Evolutionary conservation across 2,329 filamentous ascomycete genomes (phyloP).

Genomic region (Monosporascus cannonballus): DNA sequence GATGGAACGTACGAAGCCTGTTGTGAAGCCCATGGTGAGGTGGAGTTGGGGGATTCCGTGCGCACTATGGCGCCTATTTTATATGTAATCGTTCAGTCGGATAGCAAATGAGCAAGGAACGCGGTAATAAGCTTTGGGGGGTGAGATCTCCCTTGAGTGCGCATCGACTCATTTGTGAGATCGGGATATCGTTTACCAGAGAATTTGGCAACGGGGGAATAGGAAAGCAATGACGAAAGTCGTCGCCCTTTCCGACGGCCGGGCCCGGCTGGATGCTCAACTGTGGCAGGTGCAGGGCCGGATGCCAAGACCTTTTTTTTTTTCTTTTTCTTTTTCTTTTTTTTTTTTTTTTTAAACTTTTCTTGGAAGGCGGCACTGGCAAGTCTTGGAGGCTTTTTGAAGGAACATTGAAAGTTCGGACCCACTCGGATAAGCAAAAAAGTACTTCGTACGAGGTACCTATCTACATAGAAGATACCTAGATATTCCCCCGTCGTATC

Average conservation of each 20-base stretch:
- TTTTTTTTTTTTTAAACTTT: too few species aligned
- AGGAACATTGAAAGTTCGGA: too few species aligned
- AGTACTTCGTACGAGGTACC: too few species aligned
- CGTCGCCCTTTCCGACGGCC: conserved; percentile 7
- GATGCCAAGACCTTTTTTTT: not conserved
- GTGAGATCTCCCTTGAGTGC: not conserved
- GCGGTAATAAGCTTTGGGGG: too few species aligned
- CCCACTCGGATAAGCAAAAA: too few species aligned
- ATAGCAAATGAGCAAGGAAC: too few species aligned
- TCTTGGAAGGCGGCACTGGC: not conserved
- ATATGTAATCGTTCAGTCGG: conserved; percentile 12
- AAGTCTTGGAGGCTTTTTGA: not conserved
- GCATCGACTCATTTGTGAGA: too few species aligned
- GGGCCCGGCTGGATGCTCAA: not conserved
- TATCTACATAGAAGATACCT: too few species aligned
- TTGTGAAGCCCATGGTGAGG: conserved; percentile 61
- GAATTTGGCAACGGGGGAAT: too few species aligned
- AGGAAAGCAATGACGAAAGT: conserved; percentile 16
- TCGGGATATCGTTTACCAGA: not conserved
- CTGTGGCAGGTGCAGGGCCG: not conserved
- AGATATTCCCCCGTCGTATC: too few species aligned
- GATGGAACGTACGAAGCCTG: conserved; percentile 59
- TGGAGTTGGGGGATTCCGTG: conserved; percentile 8
- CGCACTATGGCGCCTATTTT: conserved; percentile 20
- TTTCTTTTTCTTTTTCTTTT: too few species aligned